Conservation (phyloP, 2,329 filamentous ascomycete genomes). For the Colletotrichum sp. region DNA sequence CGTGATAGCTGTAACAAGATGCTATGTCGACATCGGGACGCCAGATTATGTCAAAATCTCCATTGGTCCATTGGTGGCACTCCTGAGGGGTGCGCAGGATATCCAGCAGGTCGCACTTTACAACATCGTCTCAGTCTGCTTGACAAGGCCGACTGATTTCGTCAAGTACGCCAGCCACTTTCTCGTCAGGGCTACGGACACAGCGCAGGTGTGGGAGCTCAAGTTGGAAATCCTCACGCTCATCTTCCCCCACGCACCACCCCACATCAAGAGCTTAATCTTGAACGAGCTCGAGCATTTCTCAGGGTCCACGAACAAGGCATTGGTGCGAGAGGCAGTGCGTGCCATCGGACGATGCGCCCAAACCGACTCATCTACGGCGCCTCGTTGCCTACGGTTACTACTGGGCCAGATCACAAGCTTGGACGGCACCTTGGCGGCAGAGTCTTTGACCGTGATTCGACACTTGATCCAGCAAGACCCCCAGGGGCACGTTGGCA, state of each 20-base stretch:
- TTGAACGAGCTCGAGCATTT: conserved; percentile 95
- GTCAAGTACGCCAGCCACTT: conserved; percentile 90
- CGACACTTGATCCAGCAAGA: conserved; percentile 94
- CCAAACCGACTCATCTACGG: conserved; percentile 74
- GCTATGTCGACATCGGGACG: conserved; percentile 85
- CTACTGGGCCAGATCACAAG: conserved; percentile 88
- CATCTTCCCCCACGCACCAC: conserved; percentile 82
- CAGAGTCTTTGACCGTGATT: conserved; percentile 93
- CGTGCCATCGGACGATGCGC: conserved; percentile 93
- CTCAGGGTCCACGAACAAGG: conserved; percentile 70
- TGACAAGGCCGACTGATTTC: conserved; percentile 79
- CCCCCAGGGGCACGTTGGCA: conserved; percentile 79
- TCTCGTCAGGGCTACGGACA: conserved; percentile 80
- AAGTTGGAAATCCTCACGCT: conserved; percentile 92
- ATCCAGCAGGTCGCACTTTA: conserved; percentile 90
- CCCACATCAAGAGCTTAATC: conserved; percentile 82
- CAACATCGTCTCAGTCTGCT: conserved; percentile 93
- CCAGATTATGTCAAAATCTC: conserved; percentile 75
- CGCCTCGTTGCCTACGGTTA: conserved; percentile 80
- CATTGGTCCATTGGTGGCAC: conserved; percentile 83
- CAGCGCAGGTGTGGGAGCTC: conserved; percentile 82
- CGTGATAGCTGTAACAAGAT: conserved; percentile 83
- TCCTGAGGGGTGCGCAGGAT: conserved; percentile 84
- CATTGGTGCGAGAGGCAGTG: conserved; percentile 86
- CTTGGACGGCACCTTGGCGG: conserved; percentile 84